phyloP scores from a whole-genome alignment of 2,329 filamentous ascomycete species.

The Pestalotiopsis sp. region DNA sequence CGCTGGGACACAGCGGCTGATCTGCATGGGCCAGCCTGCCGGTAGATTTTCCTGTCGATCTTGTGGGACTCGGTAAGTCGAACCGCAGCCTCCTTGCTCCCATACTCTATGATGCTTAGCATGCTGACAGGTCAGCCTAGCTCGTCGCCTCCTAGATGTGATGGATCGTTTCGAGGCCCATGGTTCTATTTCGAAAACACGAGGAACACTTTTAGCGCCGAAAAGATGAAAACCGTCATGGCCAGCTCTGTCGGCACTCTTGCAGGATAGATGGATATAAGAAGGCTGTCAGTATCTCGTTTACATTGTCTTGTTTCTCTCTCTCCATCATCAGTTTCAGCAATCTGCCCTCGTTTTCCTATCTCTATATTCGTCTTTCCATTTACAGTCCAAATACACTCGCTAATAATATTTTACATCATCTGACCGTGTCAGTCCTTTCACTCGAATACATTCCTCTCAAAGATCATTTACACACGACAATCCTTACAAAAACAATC shows the following conservation, averaged over 20 bases:
- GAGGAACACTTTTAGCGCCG: neutral
- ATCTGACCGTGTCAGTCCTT: constrained; percentile 9
- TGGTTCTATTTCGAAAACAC: neutral
- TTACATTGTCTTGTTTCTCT: neutral
- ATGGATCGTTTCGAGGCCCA: neutral
- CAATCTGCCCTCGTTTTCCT: constrained; percentile 2
- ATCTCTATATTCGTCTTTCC: neutral
- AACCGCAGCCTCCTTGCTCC: neutral
- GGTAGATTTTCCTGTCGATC: constrained; percentile 4
- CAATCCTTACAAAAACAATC: neutral
- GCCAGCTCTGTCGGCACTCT: neutral
- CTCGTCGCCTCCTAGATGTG: neutral
- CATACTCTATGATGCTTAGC: neutral
- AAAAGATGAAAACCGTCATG: neutral
- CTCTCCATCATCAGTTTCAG: neutral
- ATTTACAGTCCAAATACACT: constrained; percentile 1
- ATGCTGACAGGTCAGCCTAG: neutral
- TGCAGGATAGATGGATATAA: neutral
- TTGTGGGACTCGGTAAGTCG: neutral
- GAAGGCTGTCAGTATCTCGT: neutral
- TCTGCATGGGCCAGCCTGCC: neutral
- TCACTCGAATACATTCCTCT: neutral
- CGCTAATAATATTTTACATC: constrained; percentile 1
- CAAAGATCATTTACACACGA: neutral
- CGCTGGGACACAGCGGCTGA: constrained; percentile 5